Conservation (phyloP, 176 grass and related monocot species). For the Tuctoria greenei region DNA sequence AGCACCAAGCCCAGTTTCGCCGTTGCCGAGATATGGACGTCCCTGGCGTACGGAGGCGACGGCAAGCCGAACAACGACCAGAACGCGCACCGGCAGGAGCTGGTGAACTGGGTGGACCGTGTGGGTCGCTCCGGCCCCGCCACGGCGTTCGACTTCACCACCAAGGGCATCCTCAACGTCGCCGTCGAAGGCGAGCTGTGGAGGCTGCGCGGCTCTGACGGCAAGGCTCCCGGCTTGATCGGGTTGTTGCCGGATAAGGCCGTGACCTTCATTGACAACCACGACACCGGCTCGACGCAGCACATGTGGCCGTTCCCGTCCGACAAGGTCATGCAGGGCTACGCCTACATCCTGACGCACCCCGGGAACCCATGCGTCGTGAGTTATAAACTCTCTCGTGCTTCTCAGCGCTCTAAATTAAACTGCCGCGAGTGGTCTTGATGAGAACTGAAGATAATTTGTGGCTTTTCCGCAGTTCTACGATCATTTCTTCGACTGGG, state of each 20-base stretch:
- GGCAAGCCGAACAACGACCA: constrained; percentile 50
- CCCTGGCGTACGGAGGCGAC: constrained; percentile 31
- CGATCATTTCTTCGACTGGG: constrained; percentile 76
- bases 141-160: constrained; percentile 71
- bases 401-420: no score
- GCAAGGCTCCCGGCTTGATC: constrained; percentile 72
- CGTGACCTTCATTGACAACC: constrained; percentile 80
- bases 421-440: no score
- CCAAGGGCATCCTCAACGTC: constrained; percentile 68
- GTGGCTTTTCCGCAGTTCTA: constrained; percentile 51
- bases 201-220: constrained; percentile 43
- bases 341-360: constrained; percentile 84
- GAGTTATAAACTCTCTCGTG: constrained; percentile 31
- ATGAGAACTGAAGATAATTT: no score
- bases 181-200: constrained; percentile 67
- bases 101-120: constrained; percentile 57
- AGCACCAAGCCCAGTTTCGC: constrained; percentile 47
- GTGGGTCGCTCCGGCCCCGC: constrained; percentile 34
- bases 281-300: constrained; percentile 83
- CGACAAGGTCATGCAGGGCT: constrained; percentile 87
- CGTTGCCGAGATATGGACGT: constrained; percentile 76
- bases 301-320: constrained; percentile 72
- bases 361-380: constrained; percentile 76
- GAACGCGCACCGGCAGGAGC: constrained; percentile 60
- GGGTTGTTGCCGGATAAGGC: constrained; percentile 69